Percentiles rank a stretch among this genome's conserved stretches.
Evolutionary conservation across 371 early-diverging fungal genomes (phyloP).

Genomic region (Rhizopus stolonifer): DNA sequence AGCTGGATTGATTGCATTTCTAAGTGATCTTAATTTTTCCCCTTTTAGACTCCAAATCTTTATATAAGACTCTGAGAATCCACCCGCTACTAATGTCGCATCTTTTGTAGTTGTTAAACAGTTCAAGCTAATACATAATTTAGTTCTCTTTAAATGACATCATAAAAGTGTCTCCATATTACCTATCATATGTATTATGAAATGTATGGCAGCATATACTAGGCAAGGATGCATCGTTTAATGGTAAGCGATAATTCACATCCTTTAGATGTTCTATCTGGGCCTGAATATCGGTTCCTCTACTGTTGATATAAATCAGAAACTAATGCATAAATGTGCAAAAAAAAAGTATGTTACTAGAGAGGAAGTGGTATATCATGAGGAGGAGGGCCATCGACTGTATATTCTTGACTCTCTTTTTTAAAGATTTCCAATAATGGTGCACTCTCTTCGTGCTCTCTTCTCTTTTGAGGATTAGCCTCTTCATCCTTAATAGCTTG

Average conservation of each 20-base stretch:
- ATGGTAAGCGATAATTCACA: slow-evolving; percentile 69
- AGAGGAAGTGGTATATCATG: slow-evolving; percentile 68
- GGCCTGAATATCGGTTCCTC: slow-evolving; percentile 67
- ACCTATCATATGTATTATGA: slow-evolving; percentile 89
- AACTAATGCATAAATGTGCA: background rate
- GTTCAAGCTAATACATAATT: slow-evolving; percentile 47
- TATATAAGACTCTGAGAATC: slow-evolving; percentile 84
- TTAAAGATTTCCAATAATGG: slow-evolving; percentile 47
- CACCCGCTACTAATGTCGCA: slow-evolving; percentile 73
- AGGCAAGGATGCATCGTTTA: slow-evolving; percentile 77
- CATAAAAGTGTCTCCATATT: background rate
- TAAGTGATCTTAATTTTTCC: slow-evolving; percentile 62
- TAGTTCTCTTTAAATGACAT: background rate
- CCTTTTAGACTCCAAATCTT: slow-evolving; percentile 80
- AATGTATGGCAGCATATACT: slow-evolving; percentile 97
- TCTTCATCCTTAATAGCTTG: slow-evolving; percentile 37
- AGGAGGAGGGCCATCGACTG: slow-evolving; percentile 42
- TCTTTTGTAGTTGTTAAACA: slow-evolving; percentile 74
- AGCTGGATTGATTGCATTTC: slow-evolving; percentile 58
- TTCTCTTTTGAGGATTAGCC: background rate
- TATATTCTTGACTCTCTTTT: slow-evolving; percentile 35
- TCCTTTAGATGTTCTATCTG: slow-evolving; percentile 79
- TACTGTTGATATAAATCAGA: slow-evolving; percentile 30
- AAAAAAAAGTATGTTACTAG: slow-evolving; percentile 48
- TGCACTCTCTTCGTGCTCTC: slow-evolving; percentile 17